Conservation (phyloP, 352 stramenopile genomes). For the Globisporangium cylindrosporum region DNA sequence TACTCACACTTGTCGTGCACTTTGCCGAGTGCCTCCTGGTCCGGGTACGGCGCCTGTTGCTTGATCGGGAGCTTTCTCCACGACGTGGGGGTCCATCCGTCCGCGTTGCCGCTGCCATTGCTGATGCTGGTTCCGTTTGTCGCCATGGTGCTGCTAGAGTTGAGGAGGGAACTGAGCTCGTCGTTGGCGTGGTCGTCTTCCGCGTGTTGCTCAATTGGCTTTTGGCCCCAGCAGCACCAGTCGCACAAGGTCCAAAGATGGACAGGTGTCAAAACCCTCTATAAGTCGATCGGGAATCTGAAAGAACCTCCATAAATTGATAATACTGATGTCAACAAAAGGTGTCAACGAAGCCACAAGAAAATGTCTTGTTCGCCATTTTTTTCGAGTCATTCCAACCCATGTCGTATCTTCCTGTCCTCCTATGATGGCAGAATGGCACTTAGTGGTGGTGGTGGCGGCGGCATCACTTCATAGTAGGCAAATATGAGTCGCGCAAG, state of each 20-base stretch:
- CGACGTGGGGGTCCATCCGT: conserved; percentile 62
- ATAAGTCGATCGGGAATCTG: not conserved
- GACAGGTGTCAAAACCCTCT: not conserved
- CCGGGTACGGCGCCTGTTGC: conserved; percentile 77
- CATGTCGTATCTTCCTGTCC: not conserved
- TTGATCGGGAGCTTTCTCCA: conserved; percentile 80
- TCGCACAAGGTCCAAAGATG: not conserved
- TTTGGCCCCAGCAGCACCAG: conserved; percentile 3
- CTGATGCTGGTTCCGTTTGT: conserved; percentile 6
- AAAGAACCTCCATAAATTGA: not conserved
- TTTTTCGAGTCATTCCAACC: not conserved
- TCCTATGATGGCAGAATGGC: no score
- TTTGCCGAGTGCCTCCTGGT: conserved; percentile 62
- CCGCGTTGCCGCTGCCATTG: not conserved
- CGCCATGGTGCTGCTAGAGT: conserved; percentile 2
- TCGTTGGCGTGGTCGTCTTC: not conserved
- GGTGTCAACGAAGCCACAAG: conserved; percentile 4
- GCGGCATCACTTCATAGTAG: no score
- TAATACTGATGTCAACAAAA: not conserved
- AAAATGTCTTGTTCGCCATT: not conserved
- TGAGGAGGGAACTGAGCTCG: not conserved
- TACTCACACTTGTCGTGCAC: conserved; percentile 69
- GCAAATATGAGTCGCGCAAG: no score
- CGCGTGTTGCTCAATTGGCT: conserved; percentile 6
- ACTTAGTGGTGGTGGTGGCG: no score